Evolutionary conservation across 2,329 filamentous ascomycete genomes (phyloP).

Genomic region (Teratosphaeria pseudoeucalypti): DNA sequence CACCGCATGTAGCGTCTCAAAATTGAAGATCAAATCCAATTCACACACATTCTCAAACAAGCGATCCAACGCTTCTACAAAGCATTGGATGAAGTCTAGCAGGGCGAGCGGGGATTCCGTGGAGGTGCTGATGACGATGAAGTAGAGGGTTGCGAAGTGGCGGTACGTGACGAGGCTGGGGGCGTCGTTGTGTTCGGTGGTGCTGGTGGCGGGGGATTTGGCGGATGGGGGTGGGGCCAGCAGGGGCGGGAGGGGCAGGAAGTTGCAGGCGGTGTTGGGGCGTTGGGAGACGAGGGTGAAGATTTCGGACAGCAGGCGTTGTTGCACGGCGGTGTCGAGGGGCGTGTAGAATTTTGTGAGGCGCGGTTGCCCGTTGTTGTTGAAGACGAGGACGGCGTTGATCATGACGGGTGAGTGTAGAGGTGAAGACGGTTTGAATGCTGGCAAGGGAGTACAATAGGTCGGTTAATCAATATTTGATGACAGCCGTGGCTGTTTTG

Average conservation of each 20-base stretch:
- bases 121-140: conserved; percentile 93
- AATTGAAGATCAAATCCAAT: conserved; percentile 96
- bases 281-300: conserved; percentile 91
- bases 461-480: too few species aligned
- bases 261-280: conserved; percentile 88
- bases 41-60: conserved; percentile 99
- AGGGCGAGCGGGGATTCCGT: conserved; percentile 92
- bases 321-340: conserved; percentile 92
- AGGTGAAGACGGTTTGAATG: background rate
- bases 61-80: conserved; percentile 87
- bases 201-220: conserved; percentile 29
- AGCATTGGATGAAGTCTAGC: conserved; percentile 95
- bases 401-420: conserved; percentile 54
- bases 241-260: conserved; percentile 55
- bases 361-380: conserved; percentile 91
- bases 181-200: conserved; percentile 64
- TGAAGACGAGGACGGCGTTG: conserved; percentile 97
- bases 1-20: conserved; percentile 87
- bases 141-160: conserved; percentile 95
- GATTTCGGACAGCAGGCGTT: conserved; percentile 93
- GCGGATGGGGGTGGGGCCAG: conserved; percentile 13
- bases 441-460: background rate
- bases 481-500: too few species aligned
- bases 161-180: conserved; percentile 95
- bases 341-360: conserved; percentile 99